Evolutionary conservation across 805 yeast genomes (phyloP), one percentile per base, ranked within the genome.

Genomic region (Kuraishia floccosa): DNA sequence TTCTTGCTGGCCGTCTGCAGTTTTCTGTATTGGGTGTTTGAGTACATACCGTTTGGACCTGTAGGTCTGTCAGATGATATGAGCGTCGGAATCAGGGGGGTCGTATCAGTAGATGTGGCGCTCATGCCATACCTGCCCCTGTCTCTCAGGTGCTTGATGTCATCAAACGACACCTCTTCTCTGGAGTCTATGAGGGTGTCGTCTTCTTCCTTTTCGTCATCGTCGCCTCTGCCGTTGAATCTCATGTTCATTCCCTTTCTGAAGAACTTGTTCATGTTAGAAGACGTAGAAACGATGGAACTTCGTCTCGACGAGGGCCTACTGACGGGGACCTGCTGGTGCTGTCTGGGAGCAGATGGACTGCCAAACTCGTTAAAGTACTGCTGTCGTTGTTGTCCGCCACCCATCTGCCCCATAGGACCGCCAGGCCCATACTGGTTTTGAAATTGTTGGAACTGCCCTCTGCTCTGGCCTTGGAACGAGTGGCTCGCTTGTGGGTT

Each of bases 81-180:
- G 3, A 81, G 33, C 0, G 85, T 79, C 5, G 93, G 93, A 24
- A 82, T 80, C 38, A 77, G 72, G 6, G 91, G 87, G 0, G 84
- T 65, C 0, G 87, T 65, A 38, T 77, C 84, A 33, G 59, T 50
- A 5, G 50, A 32, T 20, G 45, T 12, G 5, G 17, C 30, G 26
- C 54, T 37, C 13, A 65, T 57, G 3, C 77, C 78, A 45, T 77
- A 78, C 20, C 83, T 69, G 4, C 82, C 82, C 24, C 79, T 64
- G 39, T 76, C 83, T 30, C 78, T 58, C 2, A 76, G 53, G 30
- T 76, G 76, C 16, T 73, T 57, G 7, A 82, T 56, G 43, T 81
- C 87, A 38, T 70, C 72, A 39, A 77, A 76, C 0, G 84, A 68
- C 38, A 78, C 60, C 17, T 47, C 54, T 4, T 32, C 39, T 10